Evolutionary conservation across 495 filamentous ascomycete species (phyloP), one percentile per base, ranked within the genome.

Genomic region (Pseudomonodictys pantanalensis): DNA sequence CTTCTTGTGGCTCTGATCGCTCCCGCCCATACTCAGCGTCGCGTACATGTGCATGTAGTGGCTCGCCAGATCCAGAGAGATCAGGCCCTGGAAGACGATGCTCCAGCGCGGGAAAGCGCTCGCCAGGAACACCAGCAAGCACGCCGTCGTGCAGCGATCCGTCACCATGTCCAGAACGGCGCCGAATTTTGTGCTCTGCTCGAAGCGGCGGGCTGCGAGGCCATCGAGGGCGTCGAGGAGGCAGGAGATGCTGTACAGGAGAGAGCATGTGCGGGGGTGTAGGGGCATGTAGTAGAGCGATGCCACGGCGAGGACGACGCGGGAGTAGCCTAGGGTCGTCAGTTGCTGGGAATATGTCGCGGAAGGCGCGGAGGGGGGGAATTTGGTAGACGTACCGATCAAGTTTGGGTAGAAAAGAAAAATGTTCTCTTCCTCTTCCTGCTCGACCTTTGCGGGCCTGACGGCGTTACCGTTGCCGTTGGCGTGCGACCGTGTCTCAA

Each of bases 31-130:
- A 65, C 82, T 82, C 54, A 91, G 71, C 15, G 90, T 95, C 10
- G 91, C 91, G 72, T 91, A 97, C 91, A 98, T 97, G 76, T 98
- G 95, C 79, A 97, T 89, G 74, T 97, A 98, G 73, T 98, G 93
- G 74, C 89, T 93, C 30, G 95, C 90, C 64, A 98, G 75, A 73
- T 98, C 93, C 68, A 97, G 71, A 51, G 84, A 85, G 68, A 97
- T 98, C 68, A 98, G 78, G 26, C 85, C 81, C 76, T 97, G 95
- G 82, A 97, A 97, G 47, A 97, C 54, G 60, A 97, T 86, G 44
- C 87, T 81, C 89, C 90, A 98, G 26, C 91, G 81, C 7, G 93
- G 92, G 76, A 90, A 97, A 33, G 92, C 92, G 8, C 88, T 90
- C 49, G 89, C 87, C 32, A 98, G 75, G 79, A 96, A 98, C 11